A percentile compares a stretch with the other conserved stretches of the same genome.
These are phyloP conservation scores for Pseudogymnoascus sp. DNA, from an alignment of 2,329 filamentous ascomycete species.

Conservation along the genomic window DNA sequence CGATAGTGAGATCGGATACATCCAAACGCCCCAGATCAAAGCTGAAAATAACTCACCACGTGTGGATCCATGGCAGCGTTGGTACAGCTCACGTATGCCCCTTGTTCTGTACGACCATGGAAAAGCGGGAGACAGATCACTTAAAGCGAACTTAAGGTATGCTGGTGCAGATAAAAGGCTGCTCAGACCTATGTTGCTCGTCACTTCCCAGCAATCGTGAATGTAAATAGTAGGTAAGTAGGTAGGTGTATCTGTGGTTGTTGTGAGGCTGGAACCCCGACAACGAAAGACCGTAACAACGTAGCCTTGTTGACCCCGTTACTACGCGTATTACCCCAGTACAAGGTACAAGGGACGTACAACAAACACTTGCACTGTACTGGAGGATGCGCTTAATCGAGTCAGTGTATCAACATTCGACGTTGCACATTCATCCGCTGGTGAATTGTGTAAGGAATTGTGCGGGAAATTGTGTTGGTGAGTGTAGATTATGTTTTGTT, in stretches of 20 bases:
- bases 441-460: neutral
- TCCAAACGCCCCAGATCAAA: neutral
- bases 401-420: neutral
- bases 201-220: neutral
- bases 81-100: neutral
- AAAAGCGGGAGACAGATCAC: neutral
- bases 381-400: neutral
- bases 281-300: slow-evolving; percentile 37
- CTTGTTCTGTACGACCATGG: neutral
- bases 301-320: slow-evolving; percentile 7
- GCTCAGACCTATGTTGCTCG: neutral
- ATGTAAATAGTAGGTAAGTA: neutral
- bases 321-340: slow-evolving; percentile 1
- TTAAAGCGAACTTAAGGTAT: neutral
- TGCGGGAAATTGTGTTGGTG: neutral
- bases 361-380: neutral
- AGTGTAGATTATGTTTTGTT: neutral
- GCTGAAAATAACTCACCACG: neutral
- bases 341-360: neutral
- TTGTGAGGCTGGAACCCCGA: slow-evolving; percentile 35
- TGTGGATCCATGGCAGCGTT: neutral
- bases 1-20: neutral
- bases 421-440: neutral
- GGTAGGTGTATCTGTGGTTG: slow-evolving; percentile 15
- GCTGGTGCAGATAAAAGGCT: neutral